phyloP scores from a whole-genome alignment of 805 yeast species.

The Lachancea kluyveri region DNA sequence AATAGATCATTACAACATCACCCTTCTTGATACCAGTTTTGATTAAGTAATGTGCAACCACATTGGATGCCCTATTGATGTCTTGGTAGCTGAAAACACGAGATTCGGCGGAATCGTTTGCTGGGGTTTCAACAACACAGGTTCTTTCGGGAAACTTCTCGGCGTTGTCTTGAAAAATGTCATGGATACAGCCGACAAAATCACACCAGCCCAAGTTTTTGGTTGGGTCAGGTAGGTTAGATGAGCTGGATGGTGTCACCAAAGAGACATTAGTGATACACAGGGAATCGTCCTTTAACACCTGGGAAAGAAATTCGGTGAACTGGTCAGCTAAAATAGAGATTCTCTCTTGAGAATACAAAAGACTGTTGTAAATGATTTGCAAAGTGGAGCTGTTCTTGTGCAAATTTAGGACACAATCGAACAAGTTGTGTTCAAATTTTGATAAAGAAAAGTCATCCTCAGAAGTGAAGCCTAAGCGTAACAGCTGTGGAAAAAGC shows the following conservation, averaged over 20 bases:
- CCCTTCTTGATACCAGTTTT: slow-evolving; percentile 79
- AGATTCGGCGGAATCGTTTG: slow-evolving; percentile 44
- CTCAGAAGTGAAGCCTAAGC: slow-evolving; percentile 36
- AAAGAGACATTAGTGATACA: slow-evolving; percentile 58
- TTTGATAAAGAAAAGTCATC: slow-evolving; percentile 35
- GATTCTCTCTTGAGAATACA: slow-evolving; percentile 68
- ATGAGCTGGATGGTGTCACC: slow-evolving; percentile 58
- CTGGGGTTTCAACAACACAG: slow-evolving; percentile 89
- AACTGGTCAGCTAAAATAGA: slow-evolving; percentile 69
- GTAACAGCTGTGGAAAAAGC: slow-evolving; percentile 56
- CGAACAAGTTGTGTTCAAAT: slow-evolving; percentile 35
- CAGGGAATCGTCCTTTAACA: slow-evolving; percentile 32
- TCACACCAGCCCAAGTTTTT: slow-evolving; percentile 82
- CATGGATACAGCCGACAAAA: slow-evolving; percentile 94
- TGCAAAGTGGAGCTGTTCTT: slow-evolving; percentile 14
- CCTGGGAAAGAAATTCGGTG: slow-evolving; percentile 40
- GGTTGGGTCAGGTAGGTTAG: slow-evolving; percentile 80
- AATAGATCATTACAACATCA: slow-evolving; percentile 96
- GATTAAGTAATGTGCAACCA: slow-evolving; percentile 84
- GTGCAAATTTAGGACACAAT: slow-evolving; percentile 37
- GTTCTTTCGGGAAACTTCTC: slow-evolving; percentile 75
- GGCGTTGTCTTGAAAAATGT: slow-evolving; percentile 86
- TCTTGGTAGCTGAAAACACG: slow-evolving; percentile 80
- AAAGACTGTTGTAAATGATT: slow-evolving; percentile 59
- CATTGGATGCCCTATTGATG: slow-evolving; percentile 87